Percentiles rank a stretch among this genome's conserved stretches.
These are phyloP conservation scores for Phylloporus sp. DNA, from an alignment of 768 basidiomycete genomes.

Conservation along the genomic window DNA sequence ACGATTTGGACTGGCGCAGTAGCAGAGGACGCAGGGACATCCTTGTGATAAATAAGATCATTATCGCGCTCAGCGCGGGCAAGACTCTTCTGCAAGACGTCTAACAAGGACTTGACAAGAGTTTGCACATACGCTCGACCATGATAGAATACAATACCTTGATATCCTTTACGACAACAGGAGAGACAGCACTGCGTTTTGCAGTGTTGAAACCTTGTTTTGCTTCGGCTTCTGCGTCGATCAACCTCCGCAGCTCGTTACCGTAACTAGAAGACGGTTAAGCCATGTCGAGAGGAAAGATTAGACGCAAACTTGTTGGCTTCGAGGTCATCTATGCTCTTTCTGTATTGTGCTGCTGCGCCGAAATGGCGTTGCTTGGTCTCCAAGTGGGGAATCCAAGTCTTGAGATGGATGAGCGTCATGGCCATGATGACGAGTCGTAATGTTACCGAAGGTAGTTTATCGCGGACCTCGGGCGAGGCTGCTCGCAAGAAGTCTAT, in stretches of 20 bases:
- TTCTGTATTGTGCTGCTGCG: conserved; percentile 85
- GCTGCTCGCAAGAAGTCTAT: conserved; percentile 42
- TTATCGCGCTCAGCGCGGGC: conserved; percentile 84
- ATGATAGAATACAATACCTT: conserved; percentile 46
- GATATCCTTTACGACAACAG: conserved; percentile 69
- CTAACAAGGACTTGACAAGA: conserved; percentile 62
- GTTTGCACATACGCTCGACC: not conserved
- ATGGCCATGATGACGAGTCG: not conserved
- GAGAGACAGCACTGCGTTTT: conserved; percentile 56
- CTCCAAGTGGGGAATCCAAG: conserved; percentile 77
- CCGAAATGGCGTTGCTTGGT: conserved; percentile 83
- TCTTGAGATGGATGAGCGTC: conserved; percentile 33
- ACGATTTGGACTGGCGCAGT: conserved; percentile 63
- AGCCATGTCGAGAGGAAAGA: not conserved
- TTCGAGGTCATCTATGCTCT: conserved; percentile 85
- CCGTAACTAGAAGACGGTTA: conserved; percentile 63
- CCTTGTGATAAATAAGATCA: conserved; percentile 90
- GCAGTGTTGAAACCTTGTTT: conserved; percentile 69
- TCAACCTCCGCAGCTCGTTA: conserved; percentile 74
- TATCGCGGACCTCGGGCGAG: conserved; percentile 39
- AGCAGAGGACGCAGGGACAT: conserved; percentile 69
- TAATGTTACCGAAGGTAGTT: conserved; percentile 52
- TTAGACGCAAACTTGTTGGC: conserved; percentile 51
- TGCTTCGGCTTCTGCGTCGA: conserved; percentile 60
- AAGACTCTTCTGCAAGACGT: conserved; percentile 62